Evolutionary conservation across 352 stramenopile genomes (phyloP), one percentile per base, ranked within the genome.

Genomic region (Phytophthora syringae): DNA sequence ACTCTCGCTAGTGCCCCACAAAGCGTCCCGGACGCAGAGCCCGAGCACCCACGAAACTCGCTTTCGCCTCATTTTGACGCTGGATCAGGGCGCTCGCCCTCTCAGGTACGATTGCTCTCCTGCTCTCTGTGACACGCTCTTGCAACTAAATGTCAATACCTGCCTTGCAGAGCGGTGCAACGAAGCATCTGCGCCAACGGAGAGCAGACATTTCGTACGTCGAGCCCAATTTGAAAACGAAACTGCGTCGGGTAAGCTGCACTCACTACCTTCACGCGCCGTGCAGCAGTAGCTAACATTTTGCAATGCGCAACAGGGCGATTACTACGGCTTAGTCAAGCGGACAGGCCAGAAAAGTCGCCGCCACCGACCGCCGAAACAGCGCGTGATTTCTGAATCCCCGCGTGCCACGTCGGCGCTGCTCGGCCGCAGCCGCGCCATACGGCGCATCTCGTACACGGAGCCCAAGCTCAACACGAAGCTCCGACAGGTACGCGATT

Each of bases 401-500:
- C 74, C 48, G 13, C 47, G 51, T 21, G 56, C 60, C 11, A 55
- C 53, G 27, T 43, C 70, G 12, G 39, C 69, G 39, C 63, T 72
- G 37, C 70, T 59, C 40, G 66, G 39, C 7, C 60, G 43, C 15
- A 57, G 61, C 67, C 75, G 74, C 21, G 54, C 50, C 22, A 64
- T 49, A 21, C 79, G 80, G 30, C 60, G 61, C 13, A 56, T 71
- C 24, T 92, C 79, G 28, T 93, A 93, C 66, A 72, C 56, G 0
- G 81, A 90, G 22, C 85, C 85, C 43, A 93, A 92, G 58, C 74
- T 93, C 61, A 93, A 90, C 68, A 85, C 77, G 6, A 93, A 93
- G 60, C 79, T 93, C 27, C 85, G 85, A 18, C 80, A 92, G 83
- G 84, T 93, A 67, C 43, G 71, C 40, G 20, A 5, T 50, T 5